These are phyloP conservation scores for Fomitopsis pulvina DNA, from an alignment of 768 basidiomycete genomes.

Conservation along the genomic window DNA sequence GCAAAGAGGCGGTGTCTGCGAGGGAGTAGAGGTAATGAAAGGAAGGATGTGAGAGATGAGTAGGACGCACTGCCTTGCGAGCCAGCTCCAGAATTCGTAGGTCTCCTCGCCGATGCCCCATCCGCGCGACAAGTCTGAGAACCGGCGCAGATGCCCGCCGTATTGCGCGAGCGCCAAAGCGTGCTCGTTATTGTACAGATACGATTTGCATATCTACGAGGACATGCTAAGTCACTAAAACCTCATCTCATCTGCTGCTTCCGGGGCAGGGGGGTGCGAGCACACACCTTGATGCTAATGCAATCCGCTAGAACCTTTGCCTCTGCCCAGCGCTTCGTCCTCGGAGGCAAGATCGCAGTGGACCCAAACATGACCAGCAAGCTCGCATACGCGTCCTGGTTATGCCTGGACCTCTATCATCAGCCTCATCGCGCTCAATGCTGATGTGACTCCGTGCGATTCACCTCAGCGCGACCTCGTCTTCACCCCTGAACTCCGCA, in stretches of 20 bases:
- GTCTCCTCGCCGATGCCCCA: constrained; percentile 98
- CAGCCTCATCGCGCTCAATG: too few species aligned
- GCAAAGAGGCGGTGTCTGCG: constrained; percentile 81
- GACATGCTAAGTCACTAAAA: neutral
- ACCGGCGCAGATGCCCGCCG: constrained; percentile 77
- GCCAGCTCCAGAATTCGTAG: constrained; percentile 97
- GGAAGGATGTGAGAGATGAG: neutral
- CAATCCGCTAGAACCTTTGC: constrained; percentile 96
- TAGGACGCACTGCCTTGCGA: constrained; percentile 74
- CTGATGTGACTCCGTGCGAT: too few species aligned
- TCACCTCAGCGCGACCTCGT: constrained; percentile 88
- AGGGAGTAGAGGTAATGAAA: neutral
- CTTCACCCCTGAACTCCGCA: constrained; percentile 90
- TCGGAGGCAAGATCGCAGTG: constrained; percentile 76
- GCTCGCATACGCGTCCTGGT: constrained; percentile 86
- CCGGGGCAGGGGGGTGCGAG: neutral
- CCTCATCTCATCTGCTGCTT: neutral
- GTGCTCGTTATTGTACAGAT: constrained; percentile 87
- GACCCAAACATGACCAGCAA: constrained; percentile 87
- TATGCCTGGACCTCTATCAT: constrained; percentile 55
- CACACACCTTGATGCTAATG: constrained; percentile 76
- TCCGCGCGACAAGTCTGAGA: constrained; percentile 78
- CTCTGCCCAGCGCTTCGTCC: constrained; percentile 98
- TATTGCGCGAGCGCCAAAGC: constrained; percentile 76
- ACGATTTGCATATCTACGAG: constrained; percentile 76